Evolutionary conservation across 768 basidiomycete genomes (phyloP).

Genomic region (Gloeostereum incarnatum): DNA sequence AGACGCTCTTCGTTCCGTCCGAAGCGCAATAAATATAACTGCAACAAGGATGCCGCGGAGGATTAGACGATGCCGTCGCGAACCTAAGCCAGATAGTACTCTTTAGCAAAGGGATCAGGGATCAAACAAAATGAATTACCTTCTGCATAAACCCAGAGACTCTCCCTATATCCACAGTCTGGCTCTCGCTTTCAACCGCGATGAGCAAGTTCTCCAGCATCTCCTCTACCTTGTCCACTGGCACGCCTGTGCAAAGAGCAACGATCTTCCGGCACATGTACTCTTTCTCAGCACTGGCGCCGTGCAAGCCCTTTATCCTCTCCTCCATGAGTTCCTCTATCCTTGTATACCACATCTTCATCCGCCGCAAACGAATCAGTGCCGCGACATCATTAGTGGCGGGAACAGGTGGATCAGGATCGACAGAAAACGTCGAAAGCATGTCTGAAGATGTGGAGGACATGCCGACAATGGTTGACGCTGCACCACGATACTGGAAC

Average conservation of each 20-base stretch:
- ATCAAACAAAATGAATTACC: conserved; percentile 26
- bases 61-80: conserved; percentile 51
- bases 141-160: conserved; percentile 92
- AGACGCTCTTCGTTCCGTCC: too few species aligned
- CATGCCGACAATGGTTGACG: conserved; percentile 57
- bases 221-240: conserved; percentile 85
- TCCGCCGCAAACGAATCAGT: conserved; percentile 62
- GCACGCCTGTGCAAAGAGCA: conserved; percentile 78
- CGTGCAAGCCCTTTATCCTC: conserved; percentile 62
- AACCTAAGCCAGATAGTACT: conserved; percentile 25
- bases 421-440: conserved; percentile 45
- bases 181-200: conserved; percentile 83
- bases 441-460: conserved; percentile 16
- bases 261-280: conserved; percentile 90
- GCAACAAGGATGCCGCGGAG: too few species aligned
- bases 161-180: conserved; percentile 73
- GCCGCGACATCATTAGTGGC: conserved; percentile 44
- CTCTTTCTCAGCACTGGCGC: conserved; percentile 81
- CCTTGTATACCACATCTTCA: conserved; percentile 78
- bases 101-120: background rate
- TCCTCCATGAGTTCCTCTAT: conserved; percentile 67
- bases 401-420: conserved; percentile 69
- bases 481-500: conserved; percentile 62
- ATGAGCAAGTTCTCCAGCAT: conserved; percentile 80
- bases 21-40: too few species aligned